Evolutionary conservation across 1,284 basidiomycete genomes (phyloP).

Genomic region (Puccinia polysora): DNA sequence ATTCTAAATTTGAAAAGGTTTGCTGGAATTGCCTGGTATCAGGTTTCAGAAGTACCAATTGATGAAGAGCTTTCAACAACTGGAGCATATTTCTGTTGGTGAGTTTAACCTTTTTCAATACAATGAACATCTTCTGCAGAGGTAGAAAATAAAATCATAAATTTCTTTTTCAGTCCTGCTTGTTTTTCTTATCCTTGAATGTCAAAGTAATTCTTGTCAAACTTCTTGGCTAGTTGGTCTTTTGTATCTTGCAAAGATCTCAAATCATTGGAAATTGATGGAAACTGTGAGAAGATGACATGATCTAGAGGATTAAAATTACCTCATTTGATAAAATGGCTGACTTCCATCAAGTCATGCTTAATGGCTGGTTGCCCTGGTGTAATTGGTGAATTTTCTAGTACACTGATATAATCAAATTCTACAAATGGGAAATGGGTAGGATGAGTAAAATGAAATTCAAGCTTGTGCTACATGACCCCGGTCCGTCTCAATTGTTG

Average conservation of each 20-base stretch:
- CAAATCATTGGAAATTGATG: background rate
- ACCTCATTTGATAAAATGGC: constrained; percentile 6
- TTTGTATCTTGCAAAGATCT: background rate
- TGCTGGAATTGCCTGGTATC: constrained; percentile 15
- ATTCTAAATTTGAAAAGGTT: background rate
- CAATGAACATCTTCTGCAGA: too few species aligned
- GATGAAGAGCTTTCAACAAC: background rate
- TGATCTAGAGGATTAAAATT: background rate
- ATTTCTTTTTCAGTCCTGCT: too few species aligned
- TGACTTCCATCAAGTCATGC: constrained; percentile 19
- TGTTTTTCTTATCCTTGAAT: background rate
- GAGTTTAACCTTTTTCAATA: too few species aligned
- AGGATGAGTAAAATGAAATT: too few species aligned
- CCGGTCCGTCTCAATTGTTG: background rate
- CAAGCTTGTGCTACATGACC: background rate
- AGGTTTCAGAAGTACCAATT: constrained; percentile 3
- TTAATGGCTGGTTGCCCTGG: background rate
- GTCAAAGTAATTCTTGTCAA: constrained; percentile 2
- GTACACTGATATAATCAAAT: constrained; percentile 5
- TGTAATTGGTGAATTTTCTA: background rate
- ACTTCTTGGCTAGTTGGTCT: background rate
- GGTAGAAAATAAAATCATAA: too few species aligned
- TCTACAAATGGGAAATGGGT: background rate
- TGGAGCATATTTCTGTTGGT: background rate
- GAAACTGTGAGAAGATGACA: background rate